Conservation (phyloP, 768 basidiomycete genomes). For the Amanita polypyramis region DNA sequence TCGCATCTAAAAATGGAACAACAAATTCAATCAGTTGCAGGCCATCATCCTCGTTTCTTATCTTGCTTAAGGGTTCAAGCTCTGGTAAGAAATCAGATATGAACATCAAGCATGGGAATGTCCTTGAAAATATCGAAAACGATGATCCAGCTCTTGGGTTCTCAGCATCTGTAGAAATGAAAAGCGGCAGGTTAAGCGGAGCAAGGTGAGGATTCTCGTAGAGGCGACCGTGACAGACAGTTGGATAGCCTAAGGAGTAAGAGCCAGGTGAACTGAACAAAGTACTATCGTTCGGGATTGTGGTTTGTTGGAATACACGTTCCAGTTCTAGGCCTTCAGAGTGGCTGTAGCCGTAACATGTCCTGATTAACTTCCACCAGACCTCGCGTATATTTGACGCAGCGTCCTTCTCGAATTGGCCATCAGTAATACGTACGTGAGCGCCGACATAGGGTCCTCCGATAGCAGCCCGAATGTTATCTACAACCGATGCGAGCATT, state of each 20-base stretch:
- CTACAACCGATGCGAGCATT: constrained; percentile 30
- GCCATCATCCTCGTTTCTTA: constrained; percentile 39
- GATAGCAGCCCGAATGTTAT: constrained; percentile 31
- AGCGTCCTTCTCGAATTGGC: constrained; percentile 38
- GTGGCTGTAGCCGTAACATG: constrained; percentile 3
- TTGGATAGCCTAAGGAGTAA: not conserved
- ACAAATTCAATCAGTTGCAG: constrained; percentile 30
- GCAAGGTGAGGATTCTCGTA: constrained; percentile 21
- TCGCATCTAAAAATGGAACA: constrained; percentile 58
- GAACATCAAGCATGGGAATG: constrained; percentile 58
- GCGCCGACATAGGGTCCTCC: constrained; percentile 45
- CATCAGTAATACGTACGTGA: constrained; percentile 65
- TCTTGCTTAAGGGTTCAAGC: constrained; percentile 19
- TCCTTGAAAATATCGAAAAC: constrained; percentile 32
- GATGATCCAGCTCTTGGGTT: constrained; percentile 28
- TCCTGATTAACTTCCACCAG: constrained; percentile 50
- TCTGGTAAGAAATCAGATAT: constrained; percentile 37
- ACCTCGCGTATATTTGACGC: constrained; percentile 30
- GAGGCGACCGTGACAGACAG: constrained; percentile 3
- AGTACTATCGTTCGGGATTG: constrained; percentile 7
- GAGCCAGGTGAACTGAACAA: not conserved
- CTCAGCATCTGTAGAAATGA: constrained; percentile 52
- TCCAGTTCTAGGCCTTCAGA: constrained; percentile 16
- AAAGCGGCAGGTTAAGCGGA: constrained; percentile 47
- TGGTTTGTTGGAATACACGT: constrained; percentile 10